phyloP scores from a whole-genome alignment of 768 basidiomycete genomes.

The Suillus clintonianus region DNA sequence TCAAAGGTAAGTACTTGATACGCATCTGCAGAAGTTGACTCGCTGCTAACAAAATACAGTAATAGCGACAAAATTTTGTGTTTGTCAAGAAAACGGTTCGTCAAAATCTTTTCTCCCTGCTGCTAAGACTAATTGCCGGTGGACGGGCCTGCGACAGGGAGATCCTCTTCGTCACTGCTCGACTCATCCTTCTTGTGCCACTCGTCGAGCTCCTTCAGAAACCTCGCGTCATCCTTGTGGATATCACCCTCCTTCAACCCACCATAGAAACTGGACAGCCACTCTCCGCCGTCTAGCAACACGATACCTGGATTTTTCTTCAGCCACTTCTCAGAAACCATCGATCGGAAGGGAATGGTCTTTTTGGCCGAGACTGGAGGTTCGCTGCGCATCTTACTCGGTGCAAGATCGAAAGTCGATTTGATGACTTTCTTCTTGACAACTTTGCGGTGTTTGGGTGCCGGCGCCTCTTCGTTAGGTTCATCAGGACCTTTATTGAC shows the following conservation, averaged over 20 bases:
- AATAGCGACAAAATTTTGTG: too few relatives aligned
- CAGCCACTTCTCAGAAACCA: background rate
- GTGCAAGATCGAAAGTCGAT: background rate
- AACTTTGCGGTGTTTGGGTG: background rate
- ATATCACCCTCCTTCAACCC: background rate
- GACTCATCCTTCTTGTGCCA: background rate
- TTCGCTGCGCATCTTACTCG: background rate
- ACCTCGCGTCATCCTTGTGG: background rate
- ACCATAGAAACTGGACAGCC: background rate
- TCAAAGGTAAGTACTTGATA: conserved; percentile 4
- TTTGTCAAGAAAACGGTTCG: too few relatives aligned
- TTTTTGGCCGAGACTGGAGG: background rate
- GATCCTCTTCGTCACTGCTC: background rate
- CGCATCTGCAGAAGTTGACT: too few relatives aligned
- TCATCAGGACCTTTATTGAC: background rate
- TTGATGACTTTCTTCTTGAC: background rate
- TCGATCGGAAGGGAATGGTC: background rate
- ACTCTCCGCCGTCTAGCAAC: background rate
- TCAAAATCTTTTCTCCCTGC: too few relatives aligned
- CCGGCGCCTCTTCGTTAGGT: background rate
- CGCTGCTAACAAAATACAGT: too few relatives aligned
- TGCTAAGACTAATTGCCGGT: background rate
- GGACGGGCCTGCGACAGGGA: background rate
- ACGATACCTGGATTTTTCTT: background rate
- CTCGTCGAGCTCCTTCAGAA: background rate